Conservation (phyloP, 352 stramenopile species). For the Phytophthora gonapodyides region DNA sequence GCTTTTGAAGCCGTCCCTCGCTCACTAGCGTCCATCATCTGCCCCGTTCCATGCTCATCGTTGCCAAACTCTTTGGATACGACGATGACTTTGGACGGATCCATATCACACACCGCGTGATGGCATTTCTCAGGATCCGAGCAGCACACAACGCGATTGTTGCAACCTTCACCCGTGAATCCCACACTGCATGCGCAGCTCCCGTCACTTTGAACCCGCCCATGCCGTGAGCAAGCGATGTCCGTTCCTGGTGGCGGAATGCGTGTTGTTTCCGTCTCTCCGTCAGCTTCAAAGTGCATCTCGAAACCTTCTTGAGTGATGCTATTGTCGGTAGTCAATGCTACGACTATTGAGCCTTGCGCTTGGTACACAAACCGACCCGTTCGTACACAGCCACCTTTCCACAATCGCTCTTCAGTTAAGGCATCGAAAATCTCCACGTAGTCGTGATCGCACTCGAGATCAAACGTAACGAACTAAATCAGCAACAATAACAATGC, state of each 20-base stretch:
- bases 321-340: slow-evolving; percentile 48
- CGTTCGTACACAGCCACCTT: slow-evolving; percentile 51
- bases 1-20: slow-evolving; percentile 57
- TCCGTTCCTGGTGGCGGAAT: slow-evolving; percentile 43
- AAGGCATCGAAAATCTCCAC: slow-evolving; percentile 45
- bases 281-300: slow-evolving; percentile 52
- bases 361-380: slow-evolving; percentile 50
- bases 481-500: slow-evolving; percentile 1
- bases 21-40: slow-evolving; percentile 61
- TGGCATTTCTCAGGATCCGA: slow-evolving; percentile 39
- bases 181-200: slow-evolving; percentile 65
- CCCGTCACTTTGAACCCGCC: slow-evolving; percentile 35
- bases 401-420: slow-evolving; percentile 46
- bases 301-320: slow-evolving; percentile 50
- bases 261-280: slow-evolving; percentile 1
- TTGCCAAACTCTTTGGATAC: slow-evolving; percentile 62
- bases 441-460: slow-evolving; percentile 73
- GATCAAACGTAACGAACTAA: slow-evolving; percentile 48
- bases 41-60: slow-evolving; percentile 52
- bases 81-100: slow-evolving; percentile 45
- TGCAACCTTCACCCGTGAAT: slow-evolving; percentile 72
- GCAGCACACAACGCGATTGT: slow-evolving; percentile 68
- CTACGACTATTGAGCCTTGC: slow-evolving; percentile 35
- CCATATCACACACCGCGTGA: slow-evolving; percentile 44
- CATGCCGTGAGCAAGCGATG: slow-evolving; percentile 46